phyloP scores from a whole-genome alignment of 768 basidiomycete genomes.

The Sporobolomyces phaffii region DNA sequence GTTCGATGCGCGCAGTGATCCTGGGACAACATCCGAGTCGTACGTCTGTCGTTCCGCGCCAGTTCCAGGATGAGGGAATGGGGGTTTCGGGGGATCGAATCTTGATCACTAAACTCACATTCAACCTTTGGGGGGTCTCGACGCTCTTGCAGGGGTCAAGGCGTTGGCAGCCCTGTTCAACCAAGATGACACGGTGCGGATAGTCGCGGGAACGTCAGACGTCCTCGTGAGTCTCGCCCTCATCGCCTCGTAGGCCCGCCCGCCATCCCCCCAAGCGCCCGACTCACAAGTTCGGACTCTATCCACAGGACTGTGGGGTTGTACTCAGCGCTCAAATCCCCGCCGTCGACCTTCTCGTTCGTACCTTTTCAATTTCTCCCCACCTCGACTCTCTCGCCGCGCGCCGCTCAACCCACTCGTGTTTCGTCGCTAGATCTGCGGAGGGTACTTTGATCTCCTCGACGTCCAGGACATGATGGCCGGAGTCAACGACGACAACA shows the following conservation, averaged over 20 bases:
- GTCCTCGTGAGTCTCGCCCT: slow-evolving; percentile 14
- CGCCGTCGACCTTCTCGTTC: slow-evolving; percentile 18
- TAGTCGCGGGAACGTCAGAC: slow-evolving; percentile 14
- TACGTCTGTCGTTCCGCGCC: neutral
- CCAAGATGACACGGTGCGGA: neutral
- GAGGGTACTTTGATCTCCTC: slow-evolving; percentile 25
- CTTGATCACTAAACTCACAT: slow-evolving; percentile 3
- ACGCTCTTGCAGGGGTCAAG: neutral
- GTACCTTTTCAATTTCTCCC: neutral
- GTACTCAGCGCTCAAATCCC: slow-evolving; percentile 27
- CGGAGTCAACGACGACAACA: neutral
- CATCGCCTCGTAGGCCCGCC: neutral
- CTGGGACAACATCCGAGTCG: slow-evolving; percentile 22
- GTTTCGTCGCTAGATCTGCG: slow-evolving; percentile 18
- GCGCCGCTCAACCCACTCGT: neutral
- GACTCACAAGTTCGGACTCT: too few relatives aligned
- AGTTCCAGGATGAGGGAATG: too few relatives aligned
- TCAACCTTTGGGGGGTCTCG: too few relatives aligned
- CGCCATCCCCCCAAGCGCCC: neutral
- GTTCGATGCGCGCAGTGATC: slow-evolving; percentile 13
- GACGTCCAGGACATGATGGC: slow-evolving; percentile 32
- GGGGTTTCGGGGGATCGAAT: too few relatives aligned
- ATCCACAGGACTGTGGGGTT: slow-evolving; percentile 24
- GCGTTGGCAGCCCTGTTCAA: slow-evolving; percentile 11
- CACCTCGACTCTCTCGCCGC: neutral